These are phyloP conservation scores for Globisporangium takayamanum DNA, from an alignment of 352 stramenopile species.

Conservation along the genomic window DNA sequence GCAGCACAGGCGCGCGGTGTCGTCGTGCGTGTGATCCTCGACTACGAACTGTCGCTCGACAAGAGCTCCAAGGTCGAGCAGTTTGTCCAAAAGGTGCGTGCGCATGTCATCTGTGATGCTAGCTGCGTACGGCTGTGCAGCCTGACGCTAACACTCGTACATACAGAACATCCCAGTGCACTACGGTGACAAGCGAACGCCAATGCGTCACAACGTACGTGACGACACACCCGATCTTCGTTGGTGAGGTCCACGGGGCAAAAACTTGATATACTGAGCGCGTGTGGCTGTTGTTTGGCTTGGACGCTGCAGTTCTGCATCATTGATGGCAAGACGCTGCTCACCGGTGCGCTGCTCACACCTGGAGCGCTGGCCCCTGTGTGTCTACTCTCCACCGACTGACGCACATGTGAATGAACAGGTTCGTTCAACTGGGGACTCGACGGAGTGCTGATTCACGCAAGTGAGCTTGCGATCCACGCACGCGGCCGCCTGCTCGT, in stretches of 20 bases:
- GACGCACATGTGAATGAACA: background rate
- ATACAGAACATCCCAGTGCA: background rate
- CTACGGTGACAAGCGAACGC: background rate
- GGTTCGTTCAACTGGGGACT: background rate
- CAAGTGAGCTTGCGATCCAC: background rate
- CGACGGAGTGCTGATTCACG: background rate
- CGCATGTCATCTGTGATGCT: background rate
- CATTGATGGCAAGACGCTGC: background rate
- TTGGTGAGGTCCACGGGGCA: too few relatives aligned
- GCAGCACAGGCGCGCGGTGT: background rate
- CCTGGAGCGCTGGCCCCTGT: too few relatives aligned
- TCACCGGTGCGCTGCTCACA: background rate
- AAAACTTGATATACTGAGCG: background rate
- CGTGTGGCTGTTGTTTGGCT: background rate
- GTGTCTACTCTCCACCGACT: background rate
- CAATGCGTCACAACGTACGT: slow-evolving; percentile 1
- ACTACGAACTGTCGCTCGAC: background rate
- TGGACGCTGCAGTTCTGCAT: background rate
- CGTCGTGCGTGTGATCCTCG: background rate
- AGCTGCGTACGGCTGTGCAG: background rate
- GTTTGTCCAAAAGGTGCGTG: background rate
- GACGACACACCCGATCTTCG: background rate
- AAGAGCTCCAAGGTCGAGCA: background rate
- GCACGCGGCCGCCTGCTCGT: background rate
- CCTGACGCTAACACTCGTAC: background rate